These are phyloP conservation scores for Pinus albicaulis DNA, from an alignment of 75 land plant genomes.

Conservation along the genomic window DNA sequence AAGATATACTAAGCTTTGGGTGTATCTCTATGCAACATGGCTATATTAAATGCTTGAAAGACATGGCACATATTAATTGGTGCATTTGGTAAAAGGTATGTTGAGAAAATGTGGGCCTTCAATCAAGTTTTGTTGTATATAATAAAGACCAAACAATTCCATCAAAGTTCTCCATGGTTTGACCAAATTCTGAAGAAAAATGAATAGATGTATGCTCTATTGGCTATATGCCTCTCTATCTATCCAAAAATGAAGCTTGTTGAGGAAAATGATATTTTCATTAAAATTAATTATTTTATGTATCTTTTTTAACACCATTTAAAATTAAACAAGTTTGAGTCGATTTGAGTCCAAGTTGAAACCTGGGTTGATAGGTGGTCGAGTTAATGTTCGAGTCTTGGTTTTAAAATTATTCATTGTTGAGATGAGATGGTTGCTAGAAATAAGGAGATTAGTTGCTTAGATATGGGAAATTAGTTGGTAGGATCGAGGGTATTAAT, in stretches of 20 bases:
- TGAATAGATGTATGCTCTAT: constrained; percentile 93
- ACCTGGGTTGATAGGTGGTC: too few relatives aligned
- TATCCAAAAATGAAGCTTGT: constrained; percentile 90
- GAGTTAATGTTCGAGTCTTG: too few relatives aligned
- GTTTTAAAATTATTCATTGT: too few relatives aligned
- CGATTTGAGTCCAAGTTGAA: too few relatives aligned
- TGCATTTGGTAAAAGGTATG: constrained; percentile 53
- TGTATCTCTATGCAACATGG: not conserved
- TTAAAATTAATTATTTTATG: too few relatives aligned
- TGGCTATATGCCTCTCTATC: constrained; percentile 86
- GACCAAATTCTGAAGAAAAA: constrained; percentile 95
- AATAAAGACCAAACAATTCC: constrained; percentile 81
- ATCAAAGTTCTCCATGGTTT: constrained; percentile 86
- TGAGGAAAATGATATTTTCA: too few relatives aligned
- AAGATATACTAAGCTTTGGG: not conserved
- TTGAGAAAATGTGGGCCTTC: constrained; percentile 82
- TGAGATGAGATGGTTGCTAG: too few relatives aligned
- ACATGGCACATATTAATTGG: not conserved
- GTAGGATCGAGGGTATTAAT: too few relatives aligned
- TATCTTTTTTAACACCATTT: too few relatives aligned
- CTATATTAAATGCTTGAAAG: not conserved
- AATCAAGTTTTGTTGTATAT: constrained; percentile 89
- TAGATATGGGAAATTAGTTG: too few relatives aligned
- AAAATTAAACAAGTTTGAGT: too few relatives aligned
- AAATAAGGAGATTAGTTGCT: too few relatives aligned